phyloP scores from a whole-genome alignment of 2,329 filamentous ascomycete genomes.

The Paecilomyces dactylethromorphus region DNA sequence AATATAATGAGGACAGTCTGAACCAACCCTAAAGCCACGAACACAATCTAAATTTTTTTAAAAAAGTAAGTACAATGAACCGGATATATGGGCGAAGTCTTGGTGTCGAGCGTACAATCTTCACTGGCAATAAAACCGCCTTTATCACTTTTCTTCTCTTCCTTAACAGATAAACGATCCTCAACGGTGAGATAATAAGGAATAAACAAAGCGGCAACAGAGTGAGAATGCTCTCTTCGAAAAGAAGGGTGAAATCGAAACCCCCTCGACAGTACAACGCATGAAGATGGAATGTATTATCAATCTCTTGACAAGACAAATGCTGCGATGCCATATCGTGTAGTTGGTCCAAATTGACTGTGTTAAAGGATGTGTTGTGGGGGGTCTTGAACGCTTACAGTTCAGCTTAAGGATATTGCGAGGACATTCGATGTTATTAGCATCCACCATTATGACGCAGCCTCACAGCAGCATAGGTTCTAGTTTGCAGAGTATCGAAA shows the following conservation, averaged over 20 bases:
- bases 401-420: background rate
- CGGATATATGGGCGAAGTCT: background rate
- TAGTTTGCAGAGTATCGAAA: too few species aligned
- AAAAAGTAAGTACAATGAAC: conserved; percentile 4
- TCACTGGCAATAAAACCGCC: conserved; percentile 22
- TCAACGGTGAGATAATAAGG: conserved; percentile 25
- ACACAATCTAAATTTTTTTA: conserved; percentile 16
- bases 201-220: conserved; percentile 31
- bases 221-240: conserved; percentile 37
- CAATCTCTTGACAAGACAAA: conserved; percentile 22
- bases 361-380: background rate
- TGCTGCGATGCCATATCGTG: conserved; percentile 14
- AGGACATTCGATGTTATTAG: background rate
- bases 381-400: background rate
- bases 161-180: conserved; percentile 28
- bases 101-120: conserved; percentile 26
- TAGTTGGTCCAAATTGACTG: background rate
- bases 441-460: too few species aligned
- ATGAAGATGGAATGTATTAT: conserved; percentile 28
- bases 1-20: conserved; percentile 32
- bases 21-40: conserved; percentile 24
- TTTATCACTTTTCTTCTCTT: conserved; percentile 28
- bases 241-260: conserved; percentile 42
- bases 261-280: conserved; percentile 29
- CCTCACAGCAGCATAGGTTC: too few species aligned